These are phyloP conservation scores for Scheffersomyces amazonensis DNA, from an alignment of 805 yeast species.

Conservation along the genomic window DNA sequence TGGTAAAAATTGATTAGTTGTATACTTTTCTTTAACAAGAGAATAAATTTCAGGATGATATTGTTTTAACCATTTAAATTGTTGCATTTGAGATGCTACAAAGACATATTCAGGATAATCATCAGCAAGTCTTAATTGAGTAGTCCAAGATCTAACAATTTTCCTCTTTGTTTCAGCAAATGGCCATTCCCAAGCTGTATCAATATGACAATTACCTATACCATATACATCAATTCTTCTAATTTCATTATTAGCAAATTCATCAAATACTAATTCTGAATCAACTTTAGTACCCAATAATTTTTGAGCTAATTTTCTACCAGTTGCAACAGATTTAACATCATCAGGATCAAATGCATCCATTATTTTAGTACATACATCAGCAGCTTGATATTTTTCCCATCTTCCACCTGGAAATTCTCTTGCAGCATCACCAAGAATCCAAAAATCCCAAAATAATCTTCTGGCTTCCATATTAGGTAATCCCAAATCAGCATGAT, in stretches of 20 bases:
- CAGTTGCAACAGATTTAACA: slow-evolving; percentile 49
- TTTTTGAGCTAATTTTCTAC: slow-evolving; percentile 63
- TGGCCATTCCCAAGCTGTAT: slow-evolving; percentile 99
- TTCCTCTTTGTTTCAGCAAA: slow-evolving; percentile 94
- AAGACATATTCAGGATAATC: slow-evolving; percentile 90
- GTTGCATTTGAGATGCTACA: slow-evolving; percentile 96
- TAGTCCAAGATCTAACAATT: slow-evolving; percentile 92
- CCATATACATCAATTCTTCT: slow-evolving; percentile 65
- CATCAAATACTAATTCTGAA: slow-evolving; percentile 56
- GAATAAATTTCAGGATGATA: slow-evolving; percentile 82
- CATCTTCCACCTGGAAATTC: slow-evolving; percentile 73
- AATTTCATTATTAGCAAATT: slow-evolving; percentile 20
- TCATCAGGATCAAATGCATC: slow-evolving; percentile 75
- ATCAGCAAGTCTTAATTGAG: slow-evolving; percentile 82
- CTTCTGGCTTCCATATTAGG: slow-evolving; percentile 82
- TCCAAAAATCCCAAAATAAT: slow-evolving; percentile 78
- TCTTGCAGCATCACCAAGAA: slow-evolving; percentile 86
- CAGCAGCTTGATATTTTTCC: slow-evolving; percentile 82
- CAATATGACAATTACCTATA: slow-evolving; percentile 94
- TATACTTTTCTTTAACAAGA: slow-evolving; percentile 61
- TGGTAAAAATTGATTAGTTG: slow-evolving; percentile 76
- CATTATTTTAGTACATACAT: slow-evolving; percentile 79
- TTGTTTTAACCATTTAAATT: slow-evolving; percentile 83
- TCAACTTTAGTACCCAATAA: slow-evolving; percentile 68
- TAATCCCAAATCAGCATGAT: slow-evolving; percentile 71